phyloP scores from a whole-genome alignment of 495 filamentous ascomycete species.

The Geoglossum glabrum region DNA sequence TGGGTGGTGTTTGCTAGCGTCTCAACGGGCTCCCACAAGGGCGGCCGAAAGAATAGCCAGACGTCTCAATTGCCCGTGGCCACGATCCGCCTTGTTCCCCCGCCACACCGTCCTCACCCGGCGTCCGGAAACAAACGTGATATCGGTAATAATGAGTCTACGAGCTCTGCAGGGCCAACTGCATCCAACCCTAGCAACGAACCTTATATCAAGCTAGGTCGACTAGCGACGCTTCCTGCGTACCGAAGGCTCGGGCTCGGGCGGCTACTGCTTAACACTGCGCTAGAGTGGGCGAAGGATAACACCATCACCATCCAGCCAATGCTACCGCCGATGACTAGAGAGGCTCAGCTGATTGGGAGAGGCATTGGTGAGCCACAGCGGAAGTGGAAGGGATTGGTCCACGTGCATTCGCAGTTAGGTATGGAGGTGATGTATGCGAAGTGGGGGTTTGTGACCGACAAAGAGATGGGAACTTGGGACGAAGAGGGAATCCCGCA shows the following conservation, averaged over 20 bases:
- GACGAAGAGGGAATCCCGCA: slow-evolving; percentile 9
- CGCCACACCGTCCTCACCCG: slow-evolving; percentile 44
- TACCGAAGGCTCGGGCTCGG: slow-evolving; percentile 45
- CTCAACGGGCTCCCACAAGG: slow-evolving; percentile 14
- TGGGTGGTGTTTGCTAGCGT: slow-evolving; percentile 51
- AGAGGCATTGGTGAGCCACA: not conserved
- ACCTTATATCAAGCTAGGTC: slow-evolving; percentile 57
- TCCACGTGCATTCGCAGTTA: slow-evolving; percentile 8
- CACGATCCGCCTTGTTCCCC: slow-evolving; percentile 59
- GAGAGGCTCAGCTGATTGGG: not conserved
- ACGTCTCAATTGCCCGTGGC: slow-evolving; percentile 33
- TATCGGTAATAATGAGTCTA: slow-evolving; percentile 5
- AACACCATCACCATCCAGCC: slow-evolving; percentile 28
- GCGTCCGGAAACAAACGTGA: slow-evolving; percentile 18
- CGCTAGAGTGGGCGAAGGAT: slow-evolving; percentile 36
- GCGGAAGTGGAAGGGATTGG: slow-evolving; percentile 6
- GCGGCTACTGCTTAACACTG: slow-evolving; percentile 37
- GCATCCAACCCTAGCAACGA: slow-evolving; percentile 35
- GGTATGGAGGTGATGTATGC: slow-evolving; percentile 3
- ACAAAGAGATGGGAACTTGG: slow-evolving; percentile 8
- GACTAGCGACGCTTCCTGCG: slow-evolving; percentile 43
- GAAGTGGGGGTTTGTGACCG: slow-evolving; percentile 6
- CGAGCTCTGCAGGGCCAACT: not conserved
- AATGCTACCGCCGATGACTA: not conserved
- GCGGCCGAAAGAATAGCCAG: slow-evolving; percentile 17